A percentile compares a stretch with the other conserved stretches of the same genome.
Conservation (phyloP, 345 rosid species). For the Melaleuca quinquenervia region DNA sequence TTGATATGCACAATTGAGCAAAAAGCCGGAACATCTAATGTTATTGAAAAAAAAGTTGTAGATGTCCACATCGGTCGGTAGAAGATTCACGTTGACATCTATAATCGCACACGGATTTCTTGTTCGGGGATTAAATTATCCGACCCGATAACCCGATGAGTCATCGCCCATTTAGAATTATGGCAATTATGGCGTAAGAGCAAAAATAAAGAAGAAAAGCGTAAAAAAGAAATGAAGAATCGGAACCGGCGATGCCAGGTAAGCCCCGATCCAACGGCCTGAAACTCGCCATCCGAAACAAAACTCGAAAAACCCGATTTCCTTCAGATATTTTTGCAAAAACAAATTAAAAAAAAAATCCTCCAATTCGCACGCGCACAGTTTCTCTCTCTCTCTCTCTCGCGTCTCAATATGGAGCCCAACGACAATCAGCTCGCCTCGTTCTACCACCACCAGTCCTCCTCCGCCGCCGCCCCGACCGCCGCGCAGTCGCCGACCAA, state of each 20-base stretch:
- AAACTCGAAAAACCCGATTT: background rate
- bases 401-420: slow-evolving; percentile 41
- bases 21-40: no score
- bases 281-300: background rate
- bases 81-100: no score
- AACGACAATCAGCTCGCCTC: slow-evolving; percentile 51
- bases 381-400: slow-evolving; percentile 6
- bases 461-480: slow-evolving; percentile 26
- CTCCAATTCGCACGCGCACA: background rate
- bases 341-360: background rate
- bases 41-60: no score
- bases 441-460: slow-evolving; percentile 21
- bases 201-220: background rate
- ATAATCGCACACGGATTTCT: background rate
- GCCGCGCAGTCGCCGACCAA: slow-evolving; percentile 39
- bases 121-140: background rate
- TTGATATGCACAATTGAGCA: no score
- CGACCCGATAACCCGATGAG: background rate
- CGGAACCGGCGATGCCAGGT: background rate
- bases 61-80: no score
- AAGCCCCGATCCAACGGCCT: background rate
- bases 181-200: background rate
- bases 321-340: background rate
- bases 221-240: background rate
- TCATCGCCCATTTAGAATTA: background rate